Conservation (phyloP, 2,329 filamentous ascomycete genomes). For the Botrytis fragariae region DNA sequence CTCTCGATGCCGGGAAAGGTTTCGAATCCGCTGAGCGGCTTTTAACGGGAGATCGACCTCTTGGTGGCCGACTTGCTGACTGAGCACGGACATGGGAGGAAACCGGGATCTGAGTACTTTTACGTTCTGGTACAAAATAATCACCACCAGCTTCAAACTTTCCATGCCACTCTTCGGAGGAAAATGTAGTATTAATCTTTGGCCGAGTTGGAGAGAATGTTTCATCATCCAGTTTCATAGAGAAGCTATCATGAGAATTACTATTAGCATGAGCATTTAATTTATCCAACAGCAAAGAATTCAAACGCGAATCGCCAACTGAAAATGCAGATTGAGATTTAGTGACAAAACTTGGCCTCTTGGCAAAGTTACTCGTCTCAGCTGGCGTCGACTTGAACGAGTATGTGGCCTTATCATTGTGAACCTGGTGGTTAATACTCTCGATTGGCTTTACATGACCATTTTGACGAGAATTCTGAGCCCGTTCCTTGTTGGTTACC, state of each 20-base stretch:
- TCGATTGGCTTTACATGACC: slow-evolving; percentile 2
- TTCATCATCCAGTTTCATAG: slow-evolving; percentile 46
- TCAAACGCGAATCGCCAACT: slow-evolving; percentile 13
- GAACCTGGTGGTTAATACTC: background rate
- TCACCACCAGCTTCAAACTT: slow-evolving; percentile 38
- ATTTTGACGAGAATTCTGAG: slow-evolving; percentile 9
- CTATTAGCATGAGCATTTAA: slow-evolving; percentile 29
- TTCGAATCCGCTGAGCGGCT: slow-evolving; percentile 28
- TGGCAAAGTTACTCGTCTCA: slow-evolving; percentile 24
- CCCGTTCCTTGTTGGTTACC: slow-evolving; percentile 28
- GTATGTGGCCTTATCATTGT: slow-evolving; percentile 9
- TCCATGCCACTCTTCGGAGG: slow-evolving; percentile 46
- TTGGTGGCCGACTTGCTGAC: slow-evolving; percentile 31
- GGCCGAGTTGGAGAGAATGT: slow-evolving; percentile 41
- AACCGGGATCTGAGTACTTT: slow-evolving; percentile 22
- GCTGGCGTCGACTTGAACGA: slow-evolving; percentile 20
- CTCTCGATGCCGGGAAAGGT: slow-evolving; percentile 20
- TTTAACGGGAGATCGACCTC: slow-evolving; percentile 37
- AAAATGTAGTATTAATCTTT: slow-evolving; percentile 60
- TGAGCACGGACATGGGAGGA: slow-evolving; percentile 28
- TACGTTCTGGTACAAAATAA: slow-evolving; percentile 34
- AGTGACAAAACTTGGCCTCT: slow-evolving; percentile 25
- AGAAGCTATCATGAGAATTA: slow-evolving; percentile 37
- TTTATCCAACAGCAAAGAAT: slow-evolving; percentile 21
- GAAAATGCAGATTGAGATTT: slow-evolving; percentile 21